Conservation (phyloP, 805 yeast genomes). For the Metschnikowia aberdeeniae region DNA sequence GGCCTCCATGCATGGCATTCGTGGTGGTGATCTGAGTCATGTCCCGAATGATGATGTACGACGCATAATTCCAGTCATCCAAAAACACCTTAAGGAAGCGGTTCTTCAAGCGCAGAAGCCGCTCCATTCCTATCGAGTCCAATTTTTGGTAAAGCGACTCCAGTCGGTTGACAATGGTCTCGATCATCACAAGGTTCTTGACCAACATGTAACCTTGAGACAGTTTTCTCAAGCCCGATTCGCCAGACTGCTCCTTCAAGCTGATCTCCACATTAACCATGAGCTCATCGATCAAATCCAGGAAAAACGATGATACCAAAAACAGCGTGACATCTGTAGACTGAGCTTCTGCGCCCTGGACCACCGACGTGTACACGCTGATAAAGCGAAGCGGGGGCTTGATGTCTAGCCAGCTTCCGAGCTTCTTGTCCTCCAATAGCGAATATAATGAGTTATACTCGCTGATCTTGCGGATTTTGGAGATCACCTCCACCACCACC, state of each 20-base stretch:
- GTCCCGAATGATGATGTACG: conserved; percentile 68
- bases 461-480: conserved; percentile 60
- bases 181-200: conserved; percentile 69
- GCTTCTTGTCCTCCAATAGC: conserved; percentile 48
- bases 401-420: conserved; percentile 67
- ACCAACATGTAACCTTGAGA: conserved; percentile 67
- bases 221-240: conserved; percentile 31
- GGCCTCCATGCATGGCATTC: conserved; percentile 37
- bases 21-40: conserved; percentile 64
- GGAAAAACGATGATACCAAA: conserved; percentile 59
- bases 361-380: conserved; percentile 44
- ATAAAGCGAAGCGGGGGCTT: conserved; percentile 50
- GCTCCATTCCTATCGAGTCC: conserved; percentile 54
- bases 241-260: conserved; percentile 37
- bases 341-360: conserved; percentile 32
- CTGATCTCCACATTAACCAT: conserved; percentile 60
- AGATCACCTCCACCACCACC: conserved; percentile 66
- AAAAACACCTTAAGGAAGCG: conserved; percentile 69
- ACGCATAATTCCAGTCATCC: conserved; percentile 75
- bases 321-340: conserved; percentile 21
- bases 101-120: conserved; percentile 67
- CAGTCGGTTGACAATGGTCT: conserved; percentile 62
- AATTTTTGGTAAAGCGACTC: conserved; percentile 48
- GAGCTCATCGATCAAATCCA: conserved; percentile 77
- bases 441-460: conserved; percentile 53